These are phyloP conservation scores for Trichoderma asperellum DNA, from an alignment of 2,329 filamentous ascomycete species.

Conservation along the genomic window DNA sequence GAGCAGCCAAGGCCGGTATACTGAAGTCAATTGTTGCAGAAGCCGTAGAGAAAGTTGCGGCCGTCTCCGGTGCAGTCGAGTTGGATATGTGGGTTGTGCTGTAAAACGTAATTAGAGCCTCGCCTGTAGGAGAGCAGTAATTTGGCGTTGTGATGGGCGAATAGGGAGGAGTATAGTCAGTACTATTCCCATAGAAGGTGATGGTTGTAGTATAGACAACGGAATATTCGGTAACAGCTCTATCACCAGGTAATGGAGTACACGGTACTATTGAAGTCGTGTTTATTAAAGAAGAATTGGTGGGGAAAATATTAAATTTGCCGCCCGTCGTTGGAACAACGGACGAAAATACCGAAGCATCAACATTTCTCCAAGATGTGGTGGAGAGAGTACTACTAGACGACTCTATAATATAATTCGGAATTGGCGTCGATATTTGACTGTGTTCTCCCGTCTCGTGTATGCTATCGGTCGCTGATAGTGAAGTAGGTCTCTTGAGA, in stretches of 20 bases:
- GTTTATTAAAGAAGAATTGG: constrained; percentile 13
- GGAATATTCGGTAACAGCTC: constrained; percentile 47
- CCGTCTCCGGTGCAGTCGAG: constrained; percentile 19
- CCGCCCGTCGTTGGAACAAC: not conserved
- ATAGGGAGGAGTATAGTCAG: constrained; percentile 53
- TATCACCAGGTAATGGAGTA: constrained; percentile 38
- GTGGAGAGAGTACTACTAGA: not conserved
- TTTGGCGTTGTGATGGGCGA: constrained; percentile 46
- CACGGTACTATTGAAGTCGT: constrained; percentile 38
- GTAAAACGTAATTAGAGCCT: constrained; percentile 13
- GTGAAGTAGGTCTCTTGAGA: not conserved
- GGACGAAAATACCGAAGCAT: not conserved
- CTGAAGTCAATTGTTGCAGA: not conserved
- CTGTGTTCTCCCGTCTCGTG: not conserved
- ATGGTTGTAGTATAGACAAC: constrained; percentile 55
- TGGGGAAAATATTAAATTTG: not conserved
- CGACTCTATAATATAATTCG: not conserved
- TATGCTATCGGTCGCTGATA: not conserved
- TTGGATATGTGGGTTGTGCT: constrained; percentile 22
- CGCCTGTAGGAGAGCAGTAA: constrained; percentile 40
- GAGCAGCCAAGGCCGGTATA: not conserved
- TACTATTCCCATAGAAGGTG: constrained; percentile 52
- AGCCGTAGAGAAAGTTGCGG: not conserved
- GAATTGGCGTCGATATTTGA: not conserved
- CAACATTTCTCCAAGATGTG: not conserved